Conservation (phyloP, 2,329 filamentous ascomycete species). For the Grosmannia serpens region DNA sequence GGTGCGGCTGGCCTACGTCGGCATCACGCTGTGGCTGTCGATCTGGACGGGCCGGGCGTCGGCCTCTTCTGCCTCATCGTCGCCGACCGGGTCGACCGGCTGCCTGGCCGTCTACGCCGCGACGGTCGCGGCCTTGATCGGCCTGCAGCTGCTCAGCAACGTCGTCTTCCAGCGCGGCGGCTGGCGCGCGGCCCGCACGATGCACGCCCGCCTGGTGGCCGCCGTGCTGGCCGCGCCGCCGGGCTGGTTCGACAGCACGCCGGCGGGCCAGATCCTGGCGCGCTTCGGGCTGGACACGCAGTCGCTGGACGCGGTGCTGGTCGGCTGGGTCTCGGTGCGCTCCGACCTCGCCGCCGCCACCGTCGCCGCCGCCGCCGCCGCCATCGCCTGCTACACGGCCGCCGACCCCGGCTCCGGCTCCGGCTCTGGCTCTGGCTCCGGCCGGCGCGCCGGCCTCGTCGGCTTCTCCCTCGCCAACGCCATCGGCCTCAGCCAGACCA, state of each 20-base stretch:
- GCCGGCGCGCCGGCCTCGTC: constrained; percentile 33
- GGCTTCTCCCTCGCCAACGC: constrained; percentile 46
- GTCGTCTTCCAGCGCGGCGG: constrained; percentile 40
- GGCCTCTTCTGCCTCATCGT: not conserved
- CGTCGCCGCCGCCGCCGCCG: constrained; percentile 81
- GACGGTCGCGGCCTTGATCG: not conserved
- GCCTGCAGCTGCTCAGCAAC: constrained; percentile 11
- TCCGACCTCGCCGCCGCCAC: constrained; percentile 77
- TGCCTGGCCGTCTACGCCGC: constrained; percentile 3
- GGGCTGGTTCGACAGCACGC: constrained; percentile 79
- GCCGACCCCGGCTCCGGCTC: constrained; percentile 3
- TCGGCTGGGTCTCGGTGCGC: constrained; percentile 73
- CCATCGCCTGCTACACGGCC: constrained; percentile 29
- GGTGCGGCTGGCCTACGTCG: constrained; percentile 15
- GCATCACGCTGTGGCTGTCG: constrained; percentile 14
- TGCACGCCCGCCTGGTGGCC: constrained; percentile 64
- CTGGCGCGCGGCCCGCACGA: constrained; percentile 55
- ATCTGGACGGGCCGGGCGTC: constrained; percentile 8
- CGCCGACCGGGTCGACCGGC: no score
- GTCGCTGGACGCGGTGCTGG: constrained; percentile 48
- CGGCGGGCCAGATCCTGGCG: constrained; percentile 86
- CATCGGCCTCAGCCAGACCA: constrained; percentile 39
- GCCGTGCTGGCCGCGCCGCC: constrained; percentile 76
- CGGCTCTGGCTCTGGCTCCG: not conserved
- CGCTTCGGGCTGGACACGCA: constrained; percentile 91